Evolutionary conservation across 306 rosid genomes (phyloP), one percentile per base, ranked within the genome.

Genomic region (Carpinus viminea): DNA sequence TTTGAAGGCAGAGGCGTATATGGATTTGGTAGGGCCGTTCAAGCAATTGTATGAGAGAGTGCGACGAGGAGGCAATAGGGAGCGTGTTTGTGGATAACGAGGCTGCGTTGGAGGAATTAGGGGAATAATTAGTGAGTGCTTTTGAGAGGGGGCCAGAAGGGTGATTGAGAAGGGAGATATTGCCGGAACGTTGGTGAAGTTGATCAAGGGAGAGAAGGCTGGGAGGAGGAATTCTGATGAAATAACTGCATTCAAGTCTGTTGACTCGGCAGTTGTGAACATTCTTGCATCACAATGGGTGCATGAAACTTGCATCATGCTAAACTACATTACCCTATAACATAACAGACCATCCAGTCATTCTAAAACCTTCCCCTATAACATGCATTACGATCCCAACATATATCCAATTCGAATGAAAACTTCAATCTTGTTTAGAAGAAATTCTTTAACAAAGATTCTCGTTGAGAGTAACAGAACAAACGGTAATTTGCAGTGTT

Each of bases 21-120:
- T 92, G 86, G 96, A 94, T 81, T 84, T 92, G 93, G 98, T 94
- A 7, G 98, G 98, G 38, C 92, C 98, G 4, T 94, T 94, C 86
- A 88, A 81, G 85, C 92, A 53, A 53, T 66, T 83, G 91, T 0
- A 94, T 94, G 98, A 92, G 60, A n/a, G n/a, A 94, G 85, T 94
- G 98, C 26, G 97, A 95, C 51, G 98, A 92, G 73, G 90, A 87
- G 74, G 97, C 97, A 18, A 78, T 92, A 72, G 98, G 97, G 28
- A 83, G 60, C 1, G 93, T 94, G 43, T 94, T 88, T 70, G 95
- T 94, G 60, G 98, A 94, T 52, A 89, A 88, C 74, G 97, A 91
- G 77, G 97, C 81, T 74, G 98, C 98, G 0, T 1, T 87, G 72
- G 93, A 79, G 26, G 97, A 94, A 81, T 95, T 97, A 0, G 97